Evolutionary conservation across 352 stramenopile genomes (phyloP).

Genomic region (Globisporangium nagaii): DNA sequence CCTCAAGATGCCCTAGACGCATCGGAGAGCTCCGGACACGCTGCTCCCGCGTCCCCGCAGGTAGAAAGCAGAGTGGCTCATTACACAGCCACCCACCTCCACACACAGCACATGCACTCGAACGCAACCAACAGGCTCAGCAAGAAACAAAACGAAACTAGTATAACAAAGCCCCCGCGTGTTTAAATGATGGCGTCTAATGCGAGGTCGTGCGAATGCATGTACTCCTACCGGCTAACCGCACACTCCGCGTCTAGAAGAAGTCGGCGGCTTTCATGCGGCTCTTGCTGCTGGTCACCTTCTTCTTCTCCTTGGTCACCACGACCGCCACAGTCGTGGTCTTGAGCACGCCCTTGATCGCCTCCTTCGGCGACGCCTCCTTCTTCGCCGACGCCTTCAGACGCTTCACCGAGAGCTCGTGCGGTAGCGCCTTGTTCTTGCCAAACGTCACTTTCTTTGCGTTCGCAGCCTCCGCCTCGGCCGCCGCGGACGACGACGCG

Average conservation of each 20-base stretch:
- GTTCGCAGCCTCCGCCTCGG: slow-evolving; percentile 22
- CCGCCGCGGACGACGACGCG: slow-evolving; percentile 22
- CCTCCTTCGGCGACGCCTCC: slow-evolving; percentile 42
- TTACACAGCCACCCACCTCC: no score
- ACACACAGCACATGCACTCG: no score
- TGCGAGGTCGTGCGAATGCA: no score
- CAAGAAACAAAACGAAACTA: no score
- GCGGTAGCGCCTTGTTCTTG: slow-evolving; percentile 75
- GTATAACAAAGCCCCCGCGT: no score
- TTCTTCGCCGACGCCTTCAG: slow-evolving; percentile 74
- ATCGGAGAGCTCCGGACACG: no score
- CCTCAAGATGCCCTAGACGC: slow-evolving; percentile 28
- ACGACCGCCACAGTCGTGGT: slow-evolving; percentile 17
- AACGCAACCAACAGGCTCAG: no score
- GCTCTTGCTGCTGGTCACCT: slow-evolving; percentile 29
- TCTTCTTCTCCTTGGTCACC: slow-evolving; percentile 28
- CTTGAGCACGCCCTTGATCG: slow-evolving; percentile 79
- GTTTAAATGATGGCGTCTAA: no score
- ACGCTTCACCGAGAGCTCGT: slow-evolving; percentile 79
- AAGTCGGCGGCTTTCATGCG: slow-evolving; percentile 71
- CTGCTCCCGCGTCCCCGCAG: no score
- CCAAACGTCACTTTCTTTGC: slow-evolving; percentile 84
- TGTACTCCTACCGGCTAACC: no score
- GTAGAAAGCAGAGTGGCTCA: no score
- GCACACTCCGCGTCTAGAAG: slow-evolving; percentile 44